Base-by-base conservation (phyloP, 148 eudicot genomes). In the Rhododendron williamsianum region DNA sequence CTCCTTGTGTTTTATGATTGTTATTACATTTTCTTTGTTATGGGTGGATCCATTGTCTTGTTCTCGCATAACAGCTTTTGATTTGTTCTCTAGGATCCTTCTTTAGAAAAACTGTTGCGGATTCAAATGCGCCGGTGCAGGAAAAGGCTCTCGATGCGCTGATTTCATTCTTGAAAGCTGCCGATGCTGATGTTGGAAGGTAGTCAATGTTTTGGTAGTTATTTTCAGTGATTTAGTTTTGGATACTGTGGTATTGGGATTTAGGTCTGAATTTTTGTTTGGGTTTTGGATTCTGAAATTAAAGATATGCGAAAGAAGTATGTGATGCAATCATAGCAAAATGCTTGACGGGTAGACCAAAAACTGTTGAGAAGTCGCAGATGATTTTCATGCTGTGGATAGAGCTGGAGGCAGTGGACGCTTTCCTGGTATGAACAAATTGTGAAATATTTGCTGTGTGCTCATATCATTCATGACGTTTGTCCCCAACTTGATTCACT, bases 321-420 rank as follows among this genome's bases (percentile, higher is more conserved):
- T 97, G 99, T 84, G 99, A 97, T 91, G 93, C 98, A 25, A 86
- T 97, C 78, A 95, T 91, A 72, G 95, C 96, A 0, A 97, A 97
- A 86, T 95, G 99, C 87, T 89, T 97, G 36, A 95, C 95, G 9
- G 99, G 98, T 81, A 89, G 99, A 87, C 96, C 99, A 9, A 97
- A 97, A 89, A 97, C 99, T 2, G 99, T 97, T 87, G 99, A 97
- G 90, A 97, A 97, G 91, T 95, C 99, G 15, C 99, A 95, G 88
- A 86, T 85, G 36, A 90, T 89, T 48, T 97, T 97, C 89, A 84
- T 97, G 92, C 95, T 97, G 0, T 97, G 99, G 99, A 91, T 97
- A 69, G 99, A 97, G 93, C 91, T 97, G 89, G 99, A 97, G 89
- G 99, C 99, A 25, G 94, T 89, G 60, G 98, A 97, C 16, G 93